These are phyloP conservation scores for Acer campestre DNA, from an alignment of 345 rosid species.

Conservation along the genomic window DNA sequence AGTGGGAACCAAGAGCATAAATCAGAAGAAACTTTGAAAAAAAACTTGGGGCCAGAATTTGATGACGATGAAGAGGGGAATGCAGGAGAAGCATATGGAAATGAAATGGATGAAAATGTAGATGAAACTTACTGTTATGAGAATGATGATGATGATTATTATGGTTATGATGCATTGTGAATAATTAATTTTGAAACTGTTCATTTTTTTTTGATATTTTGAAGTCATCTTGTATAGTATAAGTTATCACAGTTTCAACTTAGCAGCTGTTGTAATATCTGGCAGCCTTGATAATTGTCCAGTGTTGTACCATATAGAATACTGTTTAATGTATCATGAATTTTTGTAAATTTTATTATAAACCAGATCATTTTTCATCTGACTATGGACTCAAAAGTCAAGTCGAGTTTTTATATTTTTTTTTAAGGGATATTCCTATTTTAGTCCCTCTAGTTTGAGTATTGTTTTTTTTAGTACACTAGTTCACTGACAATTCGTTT, in stretches of 20 bases:
- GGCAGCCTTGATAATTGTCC: neutral
- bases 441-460: too few species aligned
- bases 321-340: too few species aligned
- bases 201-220: neutral
- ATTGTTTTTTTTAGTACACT: too few species aligned
- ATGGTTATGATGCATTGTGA: conserved; percentile 25
- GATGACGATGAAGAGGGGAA: conserved; percentile 11
- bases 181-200: neutral
- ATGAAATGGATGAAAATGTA: conserved; percentile 25
- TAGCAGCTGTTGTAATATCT: neutral
- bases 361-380: too few species aligned
- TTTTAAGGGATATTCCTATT: too few species aligned
- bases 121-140: conserved; percentile 22
- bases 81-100: conserved; percentile 16
- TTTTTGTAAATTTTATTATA: too few species aligned
- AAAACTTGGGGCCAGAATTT: conserved; percentile 19
- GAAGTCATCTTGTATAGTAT: neutral
- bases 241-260: neutral
- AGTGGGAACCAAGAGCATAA: conserved; percentile 16
- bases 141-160: conserved; percentile 21
- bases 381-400: too few species aligned
- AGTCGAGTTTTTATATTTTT: neutral
- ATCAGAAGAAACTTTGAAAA: conserved; percentile 1
- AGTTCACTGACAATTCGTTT: too few species aligned
- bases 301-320: neutral